A percentile compares a stretch with the other conserved stretches of the same genome.
phyloP scores from a whole-genome alignment of 2,329 filamentous ascomycete species.

The Penicillium sclerotiorum region DNA sequence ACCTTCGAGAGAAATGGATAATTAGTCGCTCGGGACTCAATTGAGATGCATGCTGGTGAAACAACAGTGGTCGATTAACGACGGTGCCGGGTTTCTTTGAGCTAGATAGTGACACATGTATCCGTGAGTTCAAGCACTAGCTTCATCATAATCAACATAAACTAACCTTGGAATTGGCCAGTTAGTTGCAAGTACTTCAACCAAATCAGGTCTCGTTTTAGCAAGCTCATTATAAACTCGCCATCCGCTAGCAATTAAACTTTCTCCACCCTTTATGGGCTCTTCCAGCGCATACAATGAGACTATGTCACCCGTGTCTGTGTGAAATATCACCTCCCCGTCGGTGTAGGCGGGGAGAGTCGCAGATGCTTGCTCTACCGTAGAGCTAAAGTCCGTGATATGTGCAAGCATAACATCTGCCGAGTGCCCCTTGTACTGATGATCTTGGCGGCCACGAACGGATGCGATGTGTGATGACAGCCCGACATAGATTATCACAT shows the following conservation, averaged over 20 bases:
- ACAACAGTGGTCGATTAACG: conserved; percentile 51
- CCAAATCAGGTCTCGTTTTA: conserved; percentile 50
- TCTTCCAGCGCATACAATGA: conserved; percentile 47
- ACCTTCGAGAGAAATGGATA: conserved; percentile 59
- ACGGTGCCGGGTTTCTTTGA: conserved; percentile 1
- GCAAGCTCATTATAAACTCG: conserved; percentile 56
- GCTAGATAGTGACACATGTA: not conserved
- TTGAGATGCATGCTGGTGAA: conserved; percentile 52
- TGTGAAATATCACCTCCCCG: conserved; percentile 51
- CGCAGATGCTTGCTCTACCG: conserved; percentile 35
- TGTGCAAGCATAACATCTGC: conserved; percentile 59
- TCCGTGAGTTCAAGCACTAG: not conserved
- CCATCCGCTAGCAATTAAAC: conserved; percentile 53
- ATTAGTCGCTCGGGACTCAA: conserved; percentile 53
- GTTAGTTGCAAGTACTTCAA: conserved; percentile 47
- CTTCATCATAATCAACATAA: not conserved
- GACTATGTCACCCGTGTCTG: conserved; percentile 55
- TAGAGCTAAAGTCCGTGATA: conserved; percentile 61
- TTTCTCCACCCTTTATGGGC: conserved; percentile 51
- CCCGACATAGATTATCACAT: conserved; percentile 48
- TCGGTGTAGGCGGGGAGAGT: conserved; percentile 48
- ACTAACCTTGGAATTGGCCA: conserved; percentile 35
- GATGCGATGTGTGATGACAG: conserved; percentile 47
- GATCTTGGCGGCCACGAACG: conserved; percentile 47
- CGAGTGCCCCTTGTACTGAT: conserved; percentile 26